Conservation (phyloP, 192 early-diverging fungal species). For the Dissophora globulifera region DNA sequence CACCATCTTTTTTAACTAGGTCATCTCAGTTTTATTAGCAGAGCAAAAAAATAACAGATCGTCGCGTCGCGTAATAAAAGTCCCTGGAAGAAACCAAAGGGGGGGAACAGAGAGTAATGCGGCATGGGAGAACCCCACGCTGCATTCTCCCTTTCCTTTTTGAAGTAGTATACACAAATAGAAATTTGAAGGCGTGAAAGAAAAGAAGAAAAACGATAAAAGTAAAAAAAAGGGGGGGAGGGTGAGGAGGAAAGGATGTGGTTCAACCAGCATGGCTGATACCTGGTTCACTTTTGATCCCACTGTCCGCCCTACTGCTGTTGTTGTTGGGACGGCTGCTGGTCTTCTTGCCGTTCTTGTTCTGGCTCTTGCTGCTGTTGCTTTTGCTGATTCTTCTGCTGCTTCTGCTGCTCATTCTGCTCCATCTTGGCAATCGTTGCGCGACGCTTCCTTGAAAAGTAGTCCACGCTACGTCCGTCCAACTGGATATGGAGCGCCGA, state of each 20-base stretch:
- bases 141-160: too few relatives aligned
- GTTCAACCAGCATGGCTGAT: too few relatives aligned
- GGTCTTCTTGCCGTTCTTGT: conserved; percentile 15
- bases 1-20: too few relatives aligned
- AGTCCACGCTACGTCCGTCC: conserved; percentile 49
- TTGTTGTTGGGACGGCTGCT: conserved; percentile 1
- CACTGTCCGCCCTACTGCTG: background rate
- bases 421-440: conserved; percentile 52
- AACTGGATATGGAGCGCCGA: conserved; percentile 49
- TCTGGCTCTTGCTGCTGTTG: conserved; percentile 12
- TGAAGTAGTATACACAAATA: too few relatives aligned
- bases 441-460: conserved; percentile 46
- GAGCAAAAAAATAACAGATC: too few relatives aligned
- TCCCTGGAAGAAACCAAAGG: too few relatives aligned
- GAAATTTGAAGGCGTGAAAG: too few relatives aligned
- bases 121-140: too few relatives aligned
- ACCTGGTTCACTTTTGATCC: background rate
- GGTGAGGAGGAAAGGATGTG: background rate
- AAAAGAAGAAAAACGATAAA: conserved; percentile 2
- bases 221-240: background rate
- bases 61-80: too few relatives aligned
- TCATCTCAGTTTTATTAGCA: too few relatives aligned
- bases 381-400: conserved; percentile 26
- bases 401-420: conserved; percentile 30
- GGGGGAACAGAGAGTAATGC: too few relatives aligned